Conservation (phyloP, 768 basidiomycete species). For the Hericium coralloides region DNA sequence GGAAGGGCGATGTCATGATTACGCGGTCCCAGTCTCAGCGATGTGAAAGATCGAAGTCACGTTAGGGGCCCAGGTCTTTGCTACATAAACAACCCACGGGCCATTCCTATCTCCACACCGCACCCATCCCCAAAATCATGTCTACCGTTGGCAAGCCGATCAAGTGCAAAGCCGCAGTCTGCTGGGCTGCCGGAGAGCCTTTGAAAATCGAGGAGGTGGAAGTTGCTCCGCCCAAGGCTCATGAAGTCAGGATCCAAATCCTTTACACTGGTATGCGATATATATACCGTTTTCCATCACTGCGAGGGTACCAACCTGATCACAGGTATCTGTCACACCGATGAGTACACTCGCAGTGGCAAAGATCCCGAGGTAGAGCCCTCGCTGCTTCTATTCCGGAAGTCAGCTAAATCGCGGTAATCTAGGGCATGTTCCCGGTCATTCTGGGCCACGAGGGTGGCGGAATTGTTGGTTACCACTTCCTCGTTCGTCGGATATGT, state of each 20-base stretch:
- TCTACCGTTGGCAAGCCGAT: conserved; percentile 70
- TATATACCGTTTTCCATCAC: neutral
- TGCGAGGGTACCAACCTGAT: neutral
- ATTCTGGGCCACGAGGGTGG: conserved; percentile 96
- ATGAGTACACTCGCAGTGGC: conserved; percentile 94
- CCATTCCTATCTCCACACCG: neutral
- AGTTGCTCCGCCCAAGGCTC: conserved; percentile 81
- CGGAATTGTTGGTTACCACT: conserved; percentile 57
- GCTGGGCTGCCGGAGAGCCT: conserved; percentile 87
- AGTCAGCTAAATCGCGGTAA: conserved; percentile 7
- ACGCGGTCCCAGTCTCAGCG: neutral
- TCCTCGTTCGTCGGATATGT: neutral
- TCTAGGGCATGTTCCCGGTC: conserved; percentile 79
- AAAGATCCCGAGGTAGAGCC: conserved; percentile 80
- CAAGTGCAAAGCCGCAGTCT: conserved; percentile 89
- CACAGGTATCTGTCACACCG: conserved; percentile 91
- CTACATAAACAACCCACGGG: neutral
- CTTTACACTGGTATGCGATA: conserved; percentile 68
- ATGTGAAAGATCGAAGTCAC: neutral
- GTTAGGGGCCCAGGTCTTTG: neutral
- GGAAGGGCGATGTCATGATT: neutral
- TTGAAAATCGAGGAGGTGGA: conserved; percentile 88
- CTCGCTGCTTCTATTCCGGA: conserved; percentile 5
- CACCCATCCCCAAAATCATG: conserved; percentile 35
- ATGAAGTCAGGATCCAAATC: conserved; percentile 92